These are phyloP conservation scores for Halophytophthora polymorphica DNA, from an alignment of 352 stramenopile species.

Conservation along the genomic window DNA sequence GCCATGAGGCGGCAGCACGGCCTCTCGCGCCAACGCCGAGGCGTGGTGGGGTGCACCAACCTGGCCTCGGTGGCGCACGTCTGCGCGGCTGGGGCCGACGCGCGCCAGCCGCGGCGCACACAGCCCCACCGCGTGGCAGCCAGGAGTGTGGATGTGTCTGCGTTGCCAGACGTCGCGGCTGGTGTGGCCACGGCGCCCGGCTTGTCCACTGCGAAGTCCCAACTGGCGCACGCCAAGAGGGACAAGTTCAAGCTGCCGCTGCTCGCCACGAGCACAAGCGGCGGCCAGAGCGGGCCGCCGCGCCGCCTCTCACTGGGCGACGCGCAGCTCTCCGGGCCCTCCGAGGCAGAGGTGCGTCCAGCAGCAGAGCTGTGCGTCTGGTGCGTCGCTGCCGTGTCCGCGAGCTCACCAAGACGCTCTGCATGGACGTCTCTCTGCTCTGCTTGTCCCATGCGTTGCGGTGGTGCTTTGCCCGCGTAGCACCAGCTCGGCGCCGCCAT, in stretches of 20 bases:
- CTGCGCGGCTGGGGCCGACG: conserved; percentile 11
- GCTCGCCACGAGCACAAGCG: conserved; percentile 13
- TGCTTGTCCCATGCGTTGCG: neutral
- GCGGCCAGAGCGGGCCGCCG: conserved; percentile 14
- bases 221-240: too few species aligned
- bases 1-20: conserved; percentile 28
- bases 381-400: too few species aligned
- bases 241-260: conserved; percentile 27
- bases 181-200: too few species aligned
- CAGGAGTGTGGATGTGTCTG: too few species aligned
- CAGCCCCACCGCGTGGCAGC: too few species aligned
- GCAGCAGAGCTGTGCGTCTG: neutral
- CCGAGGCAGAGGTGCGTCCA: conserved; percentile 21
- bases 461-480: conserved; percentile 3
- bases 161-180: too few species aligned
- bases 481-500: conserved; percentile 16
- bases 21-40: too few species aligned
- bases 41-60: conserved; percentile 31
- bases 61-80: conserved; percentile 22
- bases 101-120: conserved; percentile 15
- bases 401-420: too few species aligned
- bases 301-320: conserved; percentile 10
- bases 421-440: conserved; percentile 5
- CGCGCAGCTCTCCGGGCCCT: conserved; percentile 11
- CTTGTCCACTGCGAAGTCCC: too few species aligned